A percentile compares a stretch with the other conserved stretches of the same genome.
These are phyloP conservation scores for Zizania palustris DNA, from an alignment of 202 grass and related monocot genomes.

Conservation along the genomic window DNA sequence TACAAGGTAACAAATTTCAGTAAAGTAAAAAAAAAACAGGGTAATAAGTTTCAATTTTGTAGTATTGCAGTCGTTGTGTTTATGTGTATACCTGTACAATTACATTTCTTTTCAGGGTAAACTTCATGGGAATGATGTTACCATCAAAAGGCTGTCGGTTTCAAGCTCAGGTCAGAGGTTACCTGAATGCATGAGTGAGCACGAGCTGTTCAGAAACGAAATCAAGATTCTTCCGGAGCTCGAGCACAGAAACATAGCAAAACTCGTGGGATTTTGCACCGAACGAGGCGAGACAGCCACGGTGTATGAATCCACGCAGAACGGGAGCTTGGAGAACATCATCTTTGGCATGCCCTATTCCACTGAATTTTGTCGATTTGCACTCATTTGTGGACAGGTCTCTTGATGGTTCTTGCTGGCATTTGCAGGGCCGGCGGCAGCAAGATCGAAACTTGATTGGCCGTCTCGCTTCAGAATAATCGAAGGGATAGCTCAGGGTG, in stretches of 20 bases:
- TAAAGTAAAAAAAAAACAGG: background rate
- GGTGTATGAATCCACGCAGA: constrained; percentile 22
- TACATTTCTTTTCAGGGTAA: constrained; percentile 3
- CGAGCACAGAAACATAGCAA: constrained; percentile 24
- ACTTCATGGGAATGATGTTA: constrained; percentile 18
- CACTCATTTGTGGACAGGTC: background rate
- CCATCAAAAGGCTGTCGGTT: background rate
- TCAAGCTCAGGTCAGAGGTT: background rate
- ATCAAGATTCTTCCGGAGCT: constrained; percentile 4
- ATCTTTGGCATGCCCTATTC: constrained; percentile 12
- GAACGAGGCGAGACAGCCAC: constrained; percentile 14
- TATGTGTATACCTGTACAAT: no score
- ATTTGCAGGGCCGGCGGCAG: background rate
- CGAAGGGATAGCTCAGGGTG: constrained; percentile 15
- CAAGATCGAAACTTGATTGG: background rate
- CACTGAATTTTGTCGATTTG: background rate
- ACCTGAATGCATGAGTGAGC: constrained; percentile 3
- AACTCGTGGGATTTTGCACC: background rate
- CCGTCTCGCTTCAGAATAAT: constrained; percentile 11
- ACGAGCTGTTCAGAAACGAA: constrained; percentile 30
- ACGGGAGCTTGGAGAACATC: constrained; percentile 29
- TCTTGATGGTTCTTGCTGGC: background rate
- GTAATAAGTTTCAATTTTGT: background rate
- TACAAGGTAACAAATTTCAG: constrained; percentile 27
- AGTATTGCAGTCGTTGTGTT: no score